Conservation (phyloP, 805 yeast species). For the Pichia exigua region DNA sequence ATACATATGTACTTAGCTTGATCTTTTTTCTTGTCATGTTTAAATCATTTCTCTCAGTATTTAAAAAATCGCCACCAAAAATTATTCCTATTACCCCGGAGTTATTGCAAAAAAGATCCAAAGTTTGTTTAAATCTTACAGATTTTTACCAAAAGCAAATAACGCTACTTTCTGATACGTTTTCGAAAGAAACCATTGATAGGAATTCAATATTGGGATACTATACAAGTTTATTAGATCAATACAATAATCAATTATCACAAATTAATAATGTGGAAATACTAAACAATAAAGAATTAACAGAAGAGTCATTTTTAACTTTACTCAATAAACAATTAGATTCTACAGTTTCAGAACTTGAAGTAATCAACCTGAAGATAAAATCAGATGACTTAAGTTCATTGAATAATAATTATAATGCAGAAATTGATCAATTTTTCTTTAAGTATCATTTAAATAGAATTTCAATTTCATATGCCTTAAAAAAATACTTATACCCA, state of each 20-base stretch:
- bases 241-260: constrained; percentile 2
- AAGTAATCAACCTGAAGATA: constrained; percentile 7
- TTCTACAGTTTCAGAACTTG: constrained; percentile 9
- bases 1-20: no score
- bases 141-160: constrained; percentile 12
- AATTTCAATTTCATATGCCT: constrained; percentile 19
- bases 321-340: constrained; percentile 8
- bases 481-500: constrained; percentile 18
- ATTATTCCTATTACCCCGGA: constrained; percentile 9
- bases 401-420: constrained; percentile 16
- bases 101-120: constrained; percentile 6
- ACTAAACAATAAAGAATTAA: background rate
- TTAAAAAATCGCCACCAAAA: constrained; percentile 3
- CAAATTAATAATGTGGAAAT: background rate
- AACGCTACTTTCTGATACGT: background rate
- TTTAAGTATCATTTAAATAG: constrained; percentile 19
- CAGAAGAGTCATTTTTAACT: constrained; percentile 6
- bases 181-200: background rate
- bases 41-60: constrained; percentile 4
- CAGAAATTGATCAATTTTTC: constrained; percentile 18
- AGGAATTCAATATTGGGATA: constrained; percentile 4
- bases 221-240: constrained; percentile 2
- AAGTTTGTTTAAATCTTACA: constrained; percentile 3
- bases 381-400: constrained; percentile 13
- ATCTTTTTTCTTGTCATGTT: constrained; percentile 4